phyloP scores from a whole-genome alignment of 2,329 filamentous ascomycete species.

The Tolypocladium amazonense region DNA sequence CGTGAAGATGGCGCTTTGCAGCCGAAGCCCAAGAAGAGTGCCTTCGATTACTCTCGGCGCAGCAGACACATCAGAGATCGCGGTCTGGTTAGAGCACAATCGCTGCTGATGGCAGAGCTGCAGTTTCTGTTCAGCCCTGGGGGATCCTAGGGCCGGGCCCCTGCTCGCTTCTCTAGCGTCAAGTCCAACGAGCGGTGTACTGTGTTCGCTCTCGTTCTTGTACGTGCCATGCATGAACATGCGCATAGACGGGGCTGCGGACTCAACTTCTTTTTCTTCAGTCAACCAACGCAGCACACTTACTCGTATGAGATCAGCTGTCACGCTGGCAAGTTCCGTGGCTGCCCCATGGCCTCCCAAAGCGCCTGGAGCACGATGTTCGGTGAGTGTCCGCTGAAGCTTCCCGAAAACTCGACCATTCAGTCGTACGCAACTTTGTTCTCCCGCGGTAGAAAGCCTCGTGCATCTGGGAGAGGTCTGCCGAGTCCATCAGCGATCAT shows the following conservation, averaged over 20 bases:
- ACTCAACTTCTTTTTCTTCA: background rate
- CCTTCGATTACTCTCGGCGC: background rate
- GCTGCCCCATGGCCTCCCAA: background rate
- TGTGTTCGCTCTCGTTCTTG: background rate
- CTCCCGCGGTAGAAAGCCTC: background rate
- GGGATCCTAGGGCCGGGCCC: background rate
- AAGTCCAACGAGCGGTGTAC: conserved; percentile 1
- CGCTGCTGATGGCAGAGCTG: background rate
- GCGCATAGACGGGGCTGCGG: background rate
- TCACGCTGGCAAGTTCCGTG: background rate
- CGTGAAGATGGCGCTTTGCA: background rate
- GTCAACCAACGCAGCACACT: background rate
- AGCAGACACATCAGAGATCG: background rate
- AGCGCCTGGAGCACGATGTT: background rate
- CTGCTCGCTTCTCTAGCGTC: background rate
- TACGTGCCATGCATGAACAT: conserved; percentile 1
- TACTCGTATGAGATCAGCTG: background rate
- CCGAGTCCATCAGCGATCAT: background rate
- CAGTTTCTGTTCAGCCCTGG: background rate
- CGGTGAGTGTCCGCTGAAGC: background rate
- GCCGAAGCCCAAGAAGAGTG: background rate
- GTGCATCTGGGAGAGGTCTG: background rate
- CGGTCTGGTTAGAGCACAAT: background rate
- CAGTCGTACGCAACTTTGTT: background rate
- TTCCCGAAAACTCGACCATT: background rate